These are phyloP conservation scores for Amaranthus cruentus DNA, from an alignment of 148 eudicot genomes.

Conservation along the genomic window DNA sequence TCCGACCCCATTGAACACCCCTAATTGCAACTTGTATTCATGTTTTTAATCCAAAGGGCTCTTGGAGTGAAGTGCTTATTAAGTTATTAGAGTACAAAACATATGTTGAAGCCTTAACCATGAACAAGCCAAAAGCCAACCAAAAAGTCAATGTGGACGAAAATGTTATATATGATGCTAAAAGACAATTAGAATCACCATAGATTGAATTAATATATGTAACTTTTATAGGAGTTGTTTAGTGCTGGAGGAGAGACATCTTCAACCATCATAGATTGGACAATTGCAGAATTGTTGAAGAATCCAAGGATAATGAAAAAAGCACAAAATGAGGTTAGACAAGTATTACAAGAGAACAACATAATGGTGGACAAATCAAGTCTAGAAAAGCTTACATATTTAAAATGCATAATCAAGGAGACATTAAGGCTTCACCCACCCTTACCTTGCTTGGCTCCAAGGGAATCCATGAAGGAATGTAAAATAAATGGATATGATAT, in stretches of 20 bases:
- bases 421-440: slow-evolving; percentile 7
- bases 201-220: neutral
- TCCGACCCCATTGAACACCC: too few relatives aligned
- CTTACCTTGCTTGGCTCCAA: neutral
- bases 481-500: neutral
- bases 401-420: slow-evolving; percentile 1
- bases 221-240: neutral
- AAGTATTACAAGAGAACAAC: neutral
- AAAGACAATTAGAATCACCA: too few relatives aligned
- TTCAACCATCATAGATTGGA: neutral
- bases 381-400: neutral
- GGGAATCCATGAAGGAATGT: neutral
- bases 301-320: neutral
- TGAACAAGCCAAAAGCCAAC: too few relatives aligned
- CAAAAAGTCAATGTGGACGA: too few relatives aligned
- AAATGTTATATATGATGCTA: too few relatives aligned
- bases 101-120: too few relatives aligned
- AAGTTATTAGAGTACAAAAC: too few relatives aligned
- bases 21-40: too few relatives aligned
- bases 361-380: neutral
- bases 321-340: slow-evolving; percentile 2
- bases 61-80: too few relatives aligned
- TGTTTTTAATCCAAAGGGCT: too few relatives aligned
- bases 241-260: neutral
- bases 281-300: neutral